Base-by-base conservation (phyloP, 1,284 basidiomycete genomes). In the Anthracocystis setariae region DNA sequence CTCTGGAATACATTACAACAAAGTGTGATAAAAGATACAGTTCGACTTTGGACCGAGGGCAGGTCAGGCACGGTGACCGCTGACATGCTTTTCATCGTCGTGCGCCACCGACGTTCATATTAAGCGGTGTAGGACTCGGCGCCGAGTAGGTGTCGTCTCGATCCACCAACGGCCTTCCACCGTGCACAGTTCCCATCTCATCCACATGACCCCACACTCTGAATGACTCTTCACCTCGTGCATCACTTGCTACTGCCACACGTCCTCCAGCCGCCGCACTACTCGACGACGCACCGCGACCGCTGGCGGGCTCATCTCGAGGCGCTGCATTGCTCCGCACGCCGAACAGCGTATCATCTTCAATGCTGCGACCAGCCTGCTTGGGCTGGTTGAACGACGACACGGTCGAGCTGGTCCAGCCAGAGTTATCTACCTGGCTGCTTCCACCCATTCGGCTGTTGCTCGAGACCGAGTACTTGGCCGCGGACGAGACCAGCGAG, bases 281-380 rank as follows among this genome's bases (percentile, higher is more conserved):
- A 20, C 51, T 48, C 0, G 56, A 50, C 17, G 51, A 39, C 24
- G 21, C 38, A 24, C 55, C 40, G 20, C 62, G 62, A 29, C 39
- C 42, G 23, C 44, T 17, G 3, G 29, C 37, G 4, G 45, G n/a
- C 20, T 61, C 65, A n/a, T 21, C 61, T 18, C 58, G 53, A 20
- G 65, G 54, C 27, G 49, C 49, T 23, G 65, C 46, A n/a, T 60
- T 57, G 51, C 47, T 56, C 10, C 66, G 66, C 10, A 82, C 67
- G 13, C 80, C 80, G 33, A 81, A 80, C 20, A 82, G 49, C 21
- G 80, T 82, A 46, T 82, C 80, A 50, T 82, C 74, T 27, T 81
- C 78, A 18, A 81, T 79, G 35, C 66, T 55, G 49, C 70, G 58
- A 7, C 65, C 63, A 12, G 58, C 61, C 43, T 64, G 59, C 39